phyloP scores from a whole-genome alignment of 352 stramenopile species.

The Peronospora belbahrii region DNA sequence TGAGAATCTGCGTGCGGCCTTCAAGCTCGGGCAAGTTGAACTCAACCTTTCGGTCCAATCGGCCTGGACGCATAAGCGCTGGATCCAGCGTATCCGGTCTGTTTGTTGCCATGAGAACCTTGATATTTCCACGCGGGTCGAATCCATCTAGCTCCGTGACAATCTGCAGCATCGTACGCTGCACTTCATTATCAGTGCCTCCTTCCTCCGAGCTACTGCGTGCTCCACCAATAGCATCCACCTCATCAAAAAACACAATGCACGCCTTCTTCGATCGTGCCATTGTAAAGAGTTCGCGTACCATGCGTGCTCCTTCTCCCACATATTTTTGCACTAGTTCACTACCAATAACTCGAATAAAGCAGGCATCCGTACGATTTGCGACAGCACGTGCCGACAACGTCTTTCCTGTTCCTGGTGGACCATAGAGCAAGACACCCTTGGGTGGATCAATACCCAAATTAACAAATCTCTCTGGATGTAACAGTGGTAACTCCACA shows the following conservation, averaged over 20 bases:
- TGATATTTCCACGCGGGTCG: constrained; percentile 98
- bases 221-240: constrained; percentile 96
- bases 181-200: constrained; percentile 97
- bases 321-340: constrained; percentile 99
- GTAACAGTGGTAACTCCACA: constrained; percentile 95
- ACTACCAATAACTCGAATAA: constrained; percentile 99
- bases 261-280: constrained; percentile 97
- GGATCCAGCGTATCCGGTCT: constrained; percentile 28
- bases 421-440: constrained; percentile 96
- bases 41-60: constrained; percentile 99
- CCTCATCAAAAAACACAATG: constrained; percentile 99
- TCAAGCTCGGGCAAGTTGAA: constrained; percentile 98
- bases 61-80: constrained; percentile 50
- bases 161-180: constrained; percentile 99
- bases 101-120: constrained; percentile 79
- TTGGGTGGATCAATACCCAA: constrained; percentile 99
- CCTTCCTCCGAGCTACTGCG: constrained; percentile 87
- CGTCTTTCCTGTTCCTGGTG: constrained; percentile 96
- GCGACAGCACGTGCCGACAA: constrained; percentile 94
- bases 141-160: constrained; percentile 99
- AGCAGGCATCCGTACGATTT: constrained; percentile 98
- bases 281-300: constrained; percentile 99
- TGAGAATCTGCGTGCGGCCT: constrained; percentile 97
- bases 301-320: constrained; percentile 97
- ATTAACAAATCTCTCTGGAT: constrained; percentile 98